Percentiles rank a stretch among this genome's conserved stretches.
phyloP scores from a whole-genome alignment of 2,329 filamentous ascomycete genomes.

The Aspergillus texensis region DNA sequence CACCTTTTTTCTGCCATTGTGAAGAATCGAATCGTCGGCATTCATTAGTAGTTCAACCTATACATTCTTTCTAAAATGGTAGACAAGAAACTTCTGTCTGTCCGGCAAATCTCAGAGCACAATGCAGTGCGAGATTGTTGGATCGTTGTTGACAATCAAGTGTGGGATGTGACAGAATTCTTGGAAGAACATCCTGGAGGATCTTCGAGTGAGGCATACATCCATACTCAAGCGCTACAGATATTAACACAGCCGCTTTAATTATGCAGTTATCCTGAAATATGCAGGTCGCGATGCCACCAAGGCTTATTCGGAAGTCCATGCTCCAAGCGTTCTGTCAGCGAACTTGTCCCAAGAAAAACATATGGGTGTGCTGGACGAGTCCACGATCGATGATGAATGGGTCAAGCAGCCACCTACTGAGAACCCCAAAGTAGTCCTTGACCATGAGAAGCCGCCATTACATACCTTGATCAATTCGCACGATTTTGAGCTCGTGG shows the following conservation, averaged over 20 bases:
- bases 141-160: constrained; percentile 69
- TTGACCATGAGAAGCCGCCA: constrained; percentile 50
- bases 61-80: constrained; percentile 26
- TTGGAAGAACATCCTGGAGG: constrained; percentile 66
- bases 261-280: constrained; percentile 44
- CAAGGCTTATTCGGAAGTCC: constrained; percentile 48
- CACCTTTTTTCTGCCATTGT: neutral
- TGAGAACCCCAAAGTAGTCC: constrained; percentile 29
- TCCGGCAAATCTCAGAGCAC: constrained; percentile 53
- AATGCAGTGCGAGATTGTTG: constrained; percentile 58
- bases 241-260: neutral
- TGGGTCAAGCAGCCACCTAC: constrained; percentile 48
- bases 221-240: neutral
- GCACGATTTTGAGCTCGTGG: constrained; percentile 63
- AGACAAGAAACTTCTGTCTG: constrained; percentile 39
- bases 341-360: constrained; percentile 48
- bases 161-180: constrained; percentile 70
- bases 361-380: constrained; percentile 54
- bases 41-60: neutral
- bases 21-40: neutral
- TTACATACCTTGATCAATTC: constrained; percentile 60
- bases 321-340: constrained; percentile 51
- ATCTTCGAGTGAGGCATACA: constrained; percentile 48
- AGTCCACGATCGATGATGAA: constrained; percentile 51
- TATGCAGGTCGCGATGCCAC: constrained; percentile 52